Percentiles rank a stretch among this genome's conserved stretches.
phyloP scores from a whole-genome alignment of 768 basidiomycete genomes.

The Mycena chlorophos region DNA sequence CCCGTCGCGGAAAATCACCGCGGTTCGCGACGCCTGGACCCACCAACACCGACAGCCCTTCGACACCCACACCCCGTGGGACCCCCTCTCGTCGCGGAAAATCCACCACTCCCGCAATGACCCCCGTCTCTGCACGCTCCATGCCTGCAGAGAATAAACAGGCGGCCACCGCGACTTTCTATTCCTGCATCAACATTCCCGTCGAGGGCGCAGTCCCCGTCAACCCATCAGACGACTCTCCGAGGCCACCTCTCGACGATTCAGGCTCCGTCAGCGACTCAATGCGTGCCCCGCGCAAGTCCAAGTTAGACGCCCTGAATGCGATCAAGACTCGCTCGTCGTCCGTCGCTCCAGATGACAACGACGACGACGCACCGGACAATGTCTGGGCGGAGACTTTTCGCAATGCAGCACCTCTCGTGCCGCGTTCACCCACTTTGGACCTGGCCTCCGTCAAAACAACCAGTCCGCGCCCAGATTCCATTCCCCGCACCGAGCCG shows the following conservation, averaged over 20 bases:
- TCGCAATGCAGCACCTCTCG: constrained; percentile 50
- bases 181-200: constrained; percentile 74
- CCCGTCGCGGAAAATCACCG: constrained; percentile 64
- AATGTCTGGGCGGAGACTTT: constrained; percentile 51
- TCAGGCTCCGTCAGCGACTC: constrained; percentile 43
- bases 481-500: constrained; percentile 39
- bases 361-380: constrained; percentile 54
- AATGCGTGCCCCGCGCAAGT: constrained; percentile 82
- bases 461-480: constrained; percentile 46
- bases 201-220: constrained; percentile 75
- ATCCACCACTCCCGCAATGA: constrained; percentile 53
- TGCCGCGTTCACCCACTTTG: constrained; percentile 61
- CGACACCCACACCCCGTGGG: constrained; percentile 52
- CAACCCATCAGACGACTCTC: constrained; percentile 43
- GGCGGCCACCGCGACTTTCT: constrained; percentile 44
- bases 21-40: constrained; percentile 52
- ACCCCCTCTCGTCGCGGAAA: constrained; percentile 63
- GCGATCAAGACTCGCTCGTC: constrained; percentile 71
- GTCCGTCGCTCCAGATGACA: constrained; percentile 54
- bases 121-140: constrained; percentile 49
- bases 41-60: constrained; percentile 37
- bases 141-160: constrained; percentile 49
- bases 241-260: constrained; percentile 38
- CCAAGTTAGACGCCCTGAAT: constrained; percentile 83
- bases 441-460: constrained; percentile 77